phyloP scores from a whole-genome alignment of 306 rosid species.

The Quercus rubra region DNA sequence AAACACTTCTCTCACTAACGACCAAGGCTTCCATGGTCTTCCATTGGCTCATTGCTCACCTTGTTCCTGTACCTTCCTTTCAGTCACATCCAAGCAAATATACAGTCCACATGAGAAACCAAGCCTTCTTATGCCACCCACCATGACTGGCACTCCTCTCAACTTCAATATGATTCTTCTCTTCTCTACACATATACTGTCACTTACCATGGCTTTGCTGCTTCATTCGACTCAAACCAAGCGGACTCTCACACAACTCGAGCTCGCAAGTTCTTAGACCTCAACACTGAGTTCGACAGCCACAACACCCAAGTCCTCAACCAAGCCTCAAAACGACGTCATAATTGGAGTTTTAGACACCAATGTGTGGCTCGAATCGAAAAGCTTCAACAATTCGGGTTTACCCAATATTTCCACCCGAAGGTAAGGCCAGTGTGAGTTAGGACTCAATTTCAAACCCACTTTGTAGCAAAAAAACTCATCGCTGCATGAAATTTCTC shows the following conservation, averaged over 20 bases:
- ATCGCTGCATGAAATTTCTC: conserved; percentile 82
- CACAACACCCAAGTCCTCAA: conserved; percentile 48
- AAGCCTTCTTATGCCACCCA: conserved; percentile 52
- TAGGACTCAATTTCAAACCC: conserved; percentile 41
- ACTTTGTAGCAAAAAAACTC: conserved; percentile 68
- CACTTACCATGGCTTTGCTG: conserved; percentile 81
- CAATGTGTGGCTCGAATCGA: conserved; percentile 78
- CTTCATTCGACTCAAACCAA: conserved; percentile 38
- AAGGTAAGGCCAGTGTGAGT: conserved; percentile 81
- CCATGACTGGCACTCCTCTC: conserved; percentile 68
- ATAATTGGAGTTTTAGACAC: conserved; percentile 81
- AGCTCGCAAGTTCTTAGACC: conserved; percentile 71
- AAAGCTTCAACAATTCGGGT: conserved; percentile 62
- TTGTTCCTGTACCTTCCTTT: conserved; percentile 9
- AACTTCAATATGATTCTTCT: conserved; percentile 49
- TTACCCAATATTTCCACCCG: conserved; percentile 66
- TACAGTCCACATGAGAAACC: conserved; percentile 66
- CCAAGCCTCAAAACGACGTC: conserved; percentile 55
- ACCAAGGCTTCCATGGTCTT: conserved; percentile 30
- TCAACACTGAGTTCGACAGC: conserved; percentile 44
- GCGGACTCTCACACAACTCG: conserved; percentile 72
- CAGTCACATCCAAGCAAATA: conserved; percentile 41
- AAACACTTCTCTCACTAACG: too few relatives aligned
- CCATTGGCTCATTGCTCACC: background rate
- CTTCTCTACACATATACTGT: conserved; percentile 65